Evolutionary conservation across 73 alveolate genomes (phyloP).

Genomic region (Stentor roeselii): DNA sequence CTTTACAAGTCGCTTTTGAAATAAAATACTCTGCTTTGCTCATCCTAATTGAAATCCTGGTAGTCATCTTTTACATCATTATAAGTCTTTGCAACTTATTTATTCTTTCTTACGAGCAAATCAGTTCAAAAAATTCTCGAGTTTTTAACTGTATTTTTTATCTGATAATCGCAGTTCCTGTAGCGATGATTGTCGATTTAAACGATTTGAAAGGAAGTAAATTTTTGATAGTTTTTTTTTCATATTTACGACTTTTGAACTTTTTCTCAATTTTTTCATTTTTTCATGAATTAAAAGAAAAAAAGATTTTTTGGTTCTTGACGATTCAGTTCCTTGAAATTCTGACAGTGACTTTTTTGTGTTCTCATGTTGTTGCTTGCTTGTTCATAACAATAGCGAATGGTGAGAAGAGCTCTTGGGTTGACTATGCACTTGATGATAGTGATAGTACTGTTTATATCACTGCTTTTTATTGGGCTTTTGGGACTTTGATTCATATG

Average conservation of each 20-base stretch:
- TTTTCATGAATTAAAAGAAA: not conserved
- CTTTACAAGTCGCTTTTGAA: constrained; percentile 46
- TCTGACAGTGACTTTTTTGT: not conserved
- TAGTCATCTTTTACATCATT: constrained; percentile 29
- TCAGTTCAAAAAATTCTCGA: no score
- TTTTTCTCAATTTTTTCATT: not conserved
- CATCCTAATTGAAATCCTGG: constrained; percentile 30
- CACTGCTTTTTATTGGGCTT: constrained; percentile 49
- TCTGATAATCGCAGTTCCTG: constrained; percentile 3
- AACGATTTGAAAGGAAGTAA: not conserved
- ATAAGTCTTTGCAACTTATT: not conserved
- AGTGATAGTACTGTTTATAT: constrained; percentile 29
- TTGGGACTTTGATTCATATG: constrained; percentile 51
- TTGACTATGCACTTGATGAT: not conserved
- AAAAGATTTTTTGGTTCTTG: not conserved
- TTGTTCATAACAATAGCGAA: constrained; percentile 4
- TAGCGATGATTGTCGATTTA: not conserved
- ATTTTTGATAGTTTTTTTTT: not conserved
- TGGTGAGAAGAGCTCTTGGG: constrained; percentile 17
- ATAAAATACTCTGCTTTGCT: constrained; percentile 3
- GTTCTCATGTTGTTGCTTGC: constrained; percentile 5
- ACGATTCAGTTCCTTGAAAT: not conserved
- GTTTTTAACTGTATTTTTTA: no score
- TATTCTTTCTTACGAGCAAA: no score
- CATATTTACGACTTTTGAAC: not conserved